A percentile compares a stretch with the other conserved stretches of the same genome.
Conservation (phyloP, 345 rosid species). For the Excoecaria agallocha region DNA sequence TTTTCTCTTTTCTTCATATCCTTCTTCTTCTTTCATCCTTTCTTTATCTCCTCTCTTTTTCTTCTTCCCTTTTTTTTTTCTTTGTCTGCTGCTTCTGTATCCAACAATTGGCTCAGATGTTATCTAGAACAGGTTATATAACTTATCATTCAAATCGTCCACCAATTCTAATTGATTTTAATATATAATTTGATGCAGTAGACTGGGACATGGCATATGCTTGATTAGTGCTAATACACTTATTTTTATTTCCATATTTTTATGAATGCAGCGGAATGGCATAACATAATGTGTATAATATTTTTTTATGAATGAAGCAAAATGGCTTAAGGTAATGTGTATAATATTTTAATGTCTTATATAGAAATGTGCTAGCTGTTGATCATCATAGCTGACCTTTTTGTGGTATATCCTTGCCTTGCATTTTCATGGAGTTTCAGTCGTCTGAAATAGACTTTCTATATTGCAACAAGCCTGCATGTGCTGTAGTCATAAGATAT, state of each 20-base stretch:
- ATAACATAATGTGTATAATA: not conserved
- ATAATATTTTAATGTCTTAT: too few relatives aligned
- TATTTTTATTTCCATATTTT: not conserved
- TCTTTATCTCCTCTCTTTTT: constrained; percentile 9
- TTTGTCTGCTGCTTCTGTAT: constrained; percentile 5
- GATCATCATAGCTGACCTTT: not conserved
- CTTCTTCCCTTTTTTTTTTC: not conserved
- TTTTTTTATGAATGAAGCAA: too few relatives aligned
- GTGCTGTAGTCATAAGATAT: not conserved
- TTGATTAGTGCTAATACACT: not conserved
- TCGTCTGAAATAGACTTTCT: not conserved
- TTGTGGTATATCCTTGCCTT: not conserved
- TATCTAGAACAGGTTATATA: not conserved
- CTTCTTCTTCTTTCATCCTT: constrained; percentile 8
- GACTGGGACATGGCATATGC: not conserved
- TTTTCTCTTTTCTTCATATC: constrained; percentile 15
- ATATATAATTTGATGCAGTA: not conserved
- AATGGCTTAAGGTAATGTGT: too few relatives aligned
- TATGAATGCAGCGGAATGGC: not conserved
- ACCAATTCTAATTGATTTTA: not conserved
- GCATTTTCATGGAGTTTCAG: not conserved
- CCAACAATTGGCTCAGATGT: not conserved
- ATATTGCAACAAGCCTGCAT: not conserved
- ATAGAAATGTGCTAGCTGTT: not conserved
- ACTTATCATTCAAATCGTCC: not conserved